Evolutionary conservation across 805 yeast genomes (phyloP).

Genomic region (Candida yuanshanica): DNA sequence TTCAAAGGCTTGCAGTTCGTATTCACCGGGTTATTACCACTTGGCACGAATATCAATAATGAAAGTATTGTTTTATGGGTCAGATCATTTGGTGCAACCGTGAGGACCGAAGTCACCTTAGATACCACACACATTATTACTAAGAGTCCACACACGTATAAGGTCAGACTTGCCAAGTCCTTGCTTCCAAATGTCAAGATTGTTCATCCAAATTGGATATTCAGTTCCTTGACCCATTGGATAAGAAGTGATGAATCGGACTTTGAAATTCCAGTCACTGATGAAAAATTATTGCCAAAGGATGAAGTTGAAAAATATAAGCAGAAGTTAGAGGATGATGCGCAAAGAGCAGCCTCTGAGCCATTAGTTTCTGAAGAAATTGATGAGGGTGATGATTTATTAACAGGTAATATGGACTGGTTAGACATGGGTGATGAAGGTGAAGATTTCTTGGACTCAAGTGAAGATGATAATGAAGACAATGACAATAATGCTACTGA

Average conservation of each 20-base stretch:
- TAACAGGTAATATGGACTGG: constrained; percentile 25
- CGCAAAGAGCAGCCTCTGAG: constrained; percentile 28
- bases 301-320: constrained; percentile 31
- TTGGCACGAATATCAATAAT: constrained; percentile 63
- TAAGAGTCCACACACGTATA: constrained; percentile 71
- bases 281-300: constrained; percentile 38
- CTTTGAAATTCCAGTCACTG: constrained; percentile 48
- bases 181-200: constrained; percentile 55
- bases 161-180: constrained; percentile 74
- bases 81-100: constrained; percentile 82
- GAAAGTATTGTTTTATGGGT: constrained; percentile 94
- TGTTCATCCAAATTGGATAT: constrained; percentile 92
- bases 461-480: constrained; percentile 18
- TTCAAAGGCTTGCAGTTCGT: constrained; percentile 65
- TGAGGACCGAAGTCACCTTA: constrained; percentile 63
- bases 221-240: constrained; percentile 82
- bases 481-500: too few relatives aligned
- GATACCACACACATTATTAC: constrained; percentile 88
- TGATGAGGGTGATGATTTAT: constrained; percentile 34
- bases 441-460: constrained; percentile 41
- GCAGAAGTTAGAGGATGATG: constrained; percentile 25
- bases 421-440: constrained; percentile 41
- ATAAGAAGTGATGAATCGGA: constrained; percentile 55
- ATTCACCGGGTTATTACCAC: constrained; percentile 85
- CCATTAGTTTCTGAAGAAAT: constrained; percentile 34